Base-by-base conservation (phyloP, 805 yeast genomes). In the Myxozyma mucilagina region DNA sequence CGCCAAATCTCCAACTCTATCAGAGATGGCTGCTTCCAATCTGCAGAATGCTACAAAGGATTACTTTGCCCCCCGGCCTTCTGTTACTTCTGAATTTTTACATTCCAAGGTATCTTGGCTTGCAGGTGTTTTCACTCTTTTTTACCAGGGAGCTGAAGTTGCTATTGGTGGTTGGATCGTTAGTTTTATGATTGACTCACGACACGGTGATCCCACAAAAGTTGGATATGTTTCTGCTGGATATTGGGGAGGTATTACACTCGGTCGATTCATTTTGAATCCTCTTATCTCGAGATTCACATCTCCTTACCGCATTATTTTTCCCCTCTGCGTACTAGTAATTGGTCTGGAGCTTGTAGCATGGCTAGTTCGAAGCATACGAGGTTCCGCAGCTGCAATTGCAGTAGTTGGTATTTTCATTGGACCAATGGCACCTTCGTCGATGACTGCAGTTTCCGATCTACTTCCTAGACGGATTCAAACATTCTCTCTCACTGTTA, bases 381-480 rank as follows among this genome's bases (percentile, higher is more conserved):
- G 78, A 18, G 81, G 72, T 4, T 82, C 80, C 29, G 83, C 84
- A 4, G 75, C 81, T 0, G 75, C 77, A 53, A 77, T 74, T 11
- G 73, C 85, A 6, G 56, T 80, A 0, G 77, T 81, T 24, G 93
- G 92, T 1, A 69, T 84, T 1, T 80, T 81, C 64, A 79, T 85
- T 41, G 92, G 91, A 0, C 92, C 92, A 1, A 75, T 84, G 42
- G 86, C 84, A 72, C 90, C 94, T 0, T 84, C 91, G 4, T 82
- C 87, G 0, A 82, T 87, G 48, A 82, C 87, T 11, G 80, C 86
- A 9, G 79, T 90, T 1, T 72, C 87, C 51, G 83, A 83, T 55
- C 74, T 84, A 1, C 71, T 90, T 38, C 96, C 96, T 0, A 74
- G 76, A 31, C 78, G 77, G 43, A 74, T 80, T 53, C 87, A 87